These are phyloP conservation scores for Periconia sp. DNA, from an alignment of 2,329 filamentous ascomycete species.

Conservation along the genomic window DNA sequence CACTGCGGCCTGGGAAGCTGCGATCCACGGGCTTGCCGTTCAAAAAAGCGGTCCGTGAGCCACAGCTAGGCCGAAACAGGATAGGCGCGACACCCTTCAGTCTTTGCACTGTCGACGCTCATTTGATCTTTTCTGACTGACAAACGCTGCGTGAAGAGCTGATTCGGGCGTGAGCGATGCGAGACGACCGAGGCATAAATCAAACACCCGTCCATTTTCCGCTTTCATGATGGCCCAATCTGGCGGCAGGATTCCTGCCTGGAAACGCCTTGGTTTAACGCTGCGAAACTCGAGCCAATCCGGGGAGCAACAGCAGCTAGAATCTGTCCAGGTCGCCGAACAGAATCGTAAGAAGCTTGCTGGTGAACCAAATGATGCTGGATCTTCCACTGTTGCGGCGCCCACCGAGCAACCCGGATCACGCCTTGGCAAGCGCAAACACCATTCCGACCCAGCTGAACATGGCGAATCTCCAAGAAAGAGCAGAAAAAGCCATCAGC, in stretches of 20 bases:
- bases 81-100: too few species aligned
- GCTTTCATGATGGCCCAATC: constrained; percentile 36
- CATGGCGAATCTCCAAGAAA: constrained; percentile 31
- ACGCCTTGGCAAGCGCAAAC: constrained; percentile 47
- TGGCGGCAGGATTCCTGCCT: constrained; percentile 54
- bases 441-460: constrained; percentile 35
- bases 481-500: constrained; percentile 22
- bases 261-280: constrained; percentile 66
- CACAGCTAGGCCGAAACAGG: too few species aligned
- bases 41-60: too few species aligned
- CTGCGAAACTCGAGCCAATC: constrained; percentile 59
- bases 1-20: constrained; percentile 17
- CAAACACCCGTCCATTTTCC: constrained; percentile 28
- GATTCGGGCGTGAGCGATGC: constrained; percentile 45
- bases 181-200: constrained; percentile 22
- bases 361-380: constrained; percentile 2
- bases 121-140: constrained; percentile 39
- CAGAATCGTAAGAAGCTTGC: constrained; percentile 10
- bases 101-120: constrained; percentile 38
- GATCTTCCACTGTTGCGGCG: constrained; percentile 8
- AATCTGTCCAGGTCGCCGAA: constrained; percentile 16
- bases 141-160: constrained; percentile 33
- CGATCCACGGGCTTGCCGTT: too few species aligned
- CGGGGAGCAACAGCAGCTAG: constrained; percentile 30
- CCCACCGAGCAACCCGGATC: constrained; percentile 26